Conservation (phyloP, 768 basidiomycete genomes). For the Tulasnella sp. region DNA sequence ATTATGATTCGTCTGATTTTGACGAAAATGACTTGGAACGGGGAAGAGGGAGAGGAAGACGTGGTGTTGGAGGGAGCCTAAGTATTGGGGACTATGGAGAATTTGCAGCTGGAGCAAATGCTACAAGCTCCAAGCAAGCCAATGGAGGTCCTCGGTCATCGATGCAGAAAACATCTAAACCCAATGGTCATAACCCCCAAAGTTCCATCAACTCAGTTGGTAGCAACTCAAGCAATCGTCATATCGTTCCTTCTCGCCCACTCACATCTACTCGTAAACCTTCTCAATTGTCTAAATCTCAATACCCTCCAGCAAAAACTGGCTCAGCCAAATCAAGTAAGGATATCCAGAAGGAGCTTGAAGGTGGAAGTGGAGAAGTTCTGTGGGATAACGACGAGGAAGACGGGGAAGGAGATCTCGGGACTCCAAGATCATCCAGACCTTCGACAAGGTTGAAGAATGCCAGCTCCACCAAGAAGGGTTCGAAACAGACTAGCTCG, state of each 20-base stretch:
- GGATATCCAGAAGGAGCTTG: conserved; percentile 13
- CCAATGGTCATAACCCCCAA: not conserved
- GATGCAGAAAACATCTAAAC: not conserved
- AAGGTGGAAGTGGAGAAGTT: conserved; percentile 9
- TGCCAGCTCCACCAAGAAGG: too few species aligned
- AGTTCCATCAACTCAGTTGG: not conserved
- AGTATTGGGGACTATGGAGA: conserved; percentile 7
- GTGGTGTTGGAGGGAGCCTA: not conserved
- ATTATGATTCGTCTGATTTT: conserved; percentile 10
- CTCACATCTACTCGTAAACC: not conserved
- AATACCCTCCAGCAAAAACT: not conserved
- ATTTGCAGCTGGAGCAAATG: not conserved
- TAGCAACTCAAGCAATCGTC: not conserved
- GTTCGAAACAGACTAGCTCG: too few species aligned
- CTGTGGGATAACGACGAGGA: conserved; percentile 17
- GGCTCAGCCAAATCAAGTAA: conserved; percentile 2
- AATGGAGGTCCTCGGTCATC: not conserved
- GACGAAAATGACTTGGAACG: conserved; percentile 6
- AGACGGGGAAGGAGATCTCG: not conserved
- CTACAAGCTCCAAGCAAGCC: not conserved
- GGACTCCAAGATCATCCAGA: not conserved
- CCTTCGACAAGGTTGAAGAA: too few species aligned
- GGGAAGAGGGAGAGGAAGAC: conserved; percentile 1
- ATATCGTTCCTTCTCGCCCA: not conserved
- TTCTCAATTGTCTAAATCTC: not conserved